Conservation (phyloP, 331 rosid genomes). For the Telfairia occidentalis region DNA sequence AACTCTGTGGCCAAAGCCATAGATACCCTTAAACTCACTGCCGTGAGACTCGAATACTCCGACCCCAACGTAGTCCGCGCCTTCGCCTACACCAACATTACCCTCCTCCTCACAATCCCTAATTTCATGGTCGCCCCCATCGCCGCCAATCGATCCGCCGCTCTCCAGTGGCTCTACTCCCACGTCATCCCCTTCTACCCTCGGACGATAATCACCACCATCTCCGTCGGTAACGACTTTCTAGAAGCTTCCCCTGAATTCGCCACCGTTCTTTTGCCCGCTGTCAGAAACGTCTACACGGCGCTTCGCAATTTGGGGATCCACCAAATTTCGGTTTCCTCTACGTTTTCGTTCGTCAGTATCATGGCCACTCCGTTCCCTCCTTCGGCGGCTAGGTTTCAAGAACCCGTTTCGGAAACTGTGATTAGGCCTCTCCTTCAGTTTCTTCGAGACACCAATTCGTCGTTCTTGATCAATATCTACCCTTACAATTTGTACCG, state of each 20-base stretch:
- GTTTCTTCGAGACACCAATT: conserved; percentile 61
- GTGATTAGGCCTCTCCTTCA: conserved; percentile 47
- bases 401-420: conserved; percentile 19
- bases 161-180: conserved; percentile 61
- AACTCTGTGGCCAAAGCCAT: conserved; percentile 22
- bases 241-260: conserved; percentile 28
- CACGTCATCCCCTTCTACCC: conserved; percentile 83
- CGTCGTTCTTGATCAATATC: conserved; percentile 67
- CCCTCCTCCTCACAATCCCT: conserved; percentile 63
- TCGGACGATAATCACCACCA: conserved; percentile 58
- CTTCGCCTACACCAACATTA: conserved; percentile 58
- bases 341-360: conserved; percentile 57
- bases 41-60: conserved; percentile 48
- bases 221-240: conserved; percentile 76
- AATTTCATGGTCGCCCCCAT: conserved; percentile 43
- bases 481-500: conserved; percentile 78
- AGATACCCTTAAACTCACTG: conserved; percentile 24
- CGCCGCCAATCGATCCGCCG: conserved; percentile 58
- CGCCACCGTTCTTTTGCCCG: conserved; percentile 43
- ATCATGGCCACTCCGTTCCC: conserved; percentile 50
- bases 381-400: conserved; percentile 62
- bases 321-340: conserved; percentile 53
- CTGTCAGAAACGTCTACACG: conserved; percentile 49
- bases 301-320: conserved; percentile 68
- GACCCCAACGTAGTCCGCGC: conserved; percentile 43